A percentile compares a stretch with the other conserved stretches of the same genome.
Evolutionary conservation across 2,329 filamentous ascomycete species (phyloP).

Genomic region (Hyphodiscus sp.): DNA sequence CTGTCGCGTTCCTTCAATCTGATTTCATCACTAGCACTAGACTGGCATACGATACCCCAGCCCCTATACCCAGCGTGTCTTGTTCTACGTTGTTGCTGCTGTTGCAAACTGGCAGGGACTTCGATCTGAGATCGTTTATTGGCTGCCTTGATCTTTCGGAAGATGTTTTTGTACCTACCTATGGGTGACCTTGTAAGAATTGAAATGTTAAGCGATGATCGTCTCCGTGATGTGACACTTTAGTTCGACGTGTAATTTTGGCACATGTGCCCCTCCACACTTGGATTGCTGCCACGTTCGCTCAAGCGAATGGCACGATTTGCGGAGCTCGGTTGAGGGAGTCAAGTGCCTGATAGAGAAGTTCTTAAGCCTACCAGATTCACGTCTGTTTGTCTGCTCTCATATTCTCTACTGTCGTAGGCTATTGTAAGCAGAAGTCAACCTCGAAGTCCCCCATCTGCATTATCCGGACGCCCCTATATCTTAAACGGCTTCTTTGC

Average conservation of each 20-base stretch:
- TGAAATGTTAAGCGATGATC: neutral
- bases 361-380: too few species aligned
- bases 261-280: neutral
- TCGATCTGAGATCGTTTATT: conserved; percentile 4
- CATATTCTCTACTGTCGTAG: too few species aligned
- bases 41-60: conserved; percentile 13
- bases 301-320: too few species aligned
- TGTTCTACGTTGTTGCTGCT: neutral
- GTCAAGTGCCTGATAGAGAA: too few species aligned
- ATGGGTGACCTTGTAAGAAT: neutral
- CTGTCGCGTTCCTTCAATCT: neutral
- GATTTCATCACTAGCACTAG: conserved; percentile 1
- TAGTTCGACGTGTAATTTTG: neutral
- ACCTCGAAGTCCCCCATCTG: too few species aligned
- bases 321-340: too few species aligned
- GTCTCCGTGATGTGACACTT: neutral
- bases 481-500: too few species aligned
- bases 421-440: too few species aligned
- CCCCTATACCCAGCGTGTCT: conserved; percentile 2
- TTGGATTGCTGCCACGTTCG: too few species aligned
- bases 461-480: too few species aligned
- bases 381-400: too few species aligned
- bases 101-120: neutral
- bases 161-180: conserved; percentile 2
- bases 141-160: neutral